A percentile compares a stretch with the other conserved stretches of the same genome.
Conservation (phyloP, 768 basidiomycete genomes). For the Kwoniella botswanensis region DNA sequence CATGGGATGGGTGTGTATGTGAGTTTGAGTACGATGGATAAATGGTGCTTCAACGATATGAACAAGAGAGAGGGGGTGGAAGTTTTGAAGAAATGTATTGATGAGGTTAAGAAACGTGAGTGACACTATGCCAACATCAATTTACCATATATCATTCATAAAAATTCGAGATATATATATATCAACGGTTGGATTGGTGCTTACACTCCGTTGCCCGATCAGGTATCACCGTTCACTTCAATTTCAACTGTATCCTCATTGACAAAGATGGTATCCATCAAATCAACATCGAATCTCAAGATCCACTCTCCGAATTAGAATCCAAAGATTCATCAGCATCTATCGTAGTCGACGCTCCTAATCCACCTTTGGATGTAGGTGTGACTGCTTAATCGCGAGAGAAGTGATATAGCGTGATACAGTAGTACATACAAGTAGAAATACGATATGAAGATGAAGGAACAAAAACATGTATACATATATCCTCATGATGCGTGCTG, state of each 20-base stretch:
- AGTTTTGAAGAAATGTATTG: constrained; percentile 80
- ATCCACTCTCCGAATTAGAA: constrained; percentile 39
- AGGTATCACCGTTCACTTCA: constrained; percentile 61
- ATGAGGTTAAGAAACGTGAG: constrained; percentile 81
- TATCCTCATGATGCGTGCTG: no score
- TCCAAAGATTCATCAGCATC: constrained; percentile 3
- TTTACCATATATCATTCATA: no score
- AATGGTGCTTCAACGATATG: constrained; percentile 90
- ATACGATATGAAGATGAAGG: no score
- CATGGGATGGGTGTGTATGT: constrained; percentile 97
- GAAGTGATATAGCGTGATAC: no score
- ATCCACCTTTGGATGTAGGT: constrained; percentile 42
- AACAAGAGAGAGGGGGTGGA: constrained; percentile 82
- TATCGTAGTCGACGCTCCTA: constrained; percentile 28
- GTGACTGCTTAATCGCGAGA: constrained; percentile 14
- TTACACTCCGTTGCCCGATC: neutral
- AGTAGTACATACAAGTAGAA: no score
- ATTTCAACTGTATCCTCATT: constrained; percentile 86
- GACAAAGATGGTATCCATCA: constrained; percentile 89
- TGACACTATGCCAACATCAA: neutral
- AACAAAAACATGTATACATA: no score
- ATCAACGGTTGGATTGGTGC: neutral
- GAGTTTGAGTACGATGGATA: constrained; percentile 85
- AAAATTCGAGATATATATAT: neutral
- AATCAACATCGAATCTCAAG: constrained; percentile 64